Percentiles rank a stretch among this genome's conserved stretches.
These are phyloP conservation scores for Colletotrichum graminicola DNA, from an alignment of 2,329 filamentous ascomycete species.

Conservation along the genomic window DNA sequence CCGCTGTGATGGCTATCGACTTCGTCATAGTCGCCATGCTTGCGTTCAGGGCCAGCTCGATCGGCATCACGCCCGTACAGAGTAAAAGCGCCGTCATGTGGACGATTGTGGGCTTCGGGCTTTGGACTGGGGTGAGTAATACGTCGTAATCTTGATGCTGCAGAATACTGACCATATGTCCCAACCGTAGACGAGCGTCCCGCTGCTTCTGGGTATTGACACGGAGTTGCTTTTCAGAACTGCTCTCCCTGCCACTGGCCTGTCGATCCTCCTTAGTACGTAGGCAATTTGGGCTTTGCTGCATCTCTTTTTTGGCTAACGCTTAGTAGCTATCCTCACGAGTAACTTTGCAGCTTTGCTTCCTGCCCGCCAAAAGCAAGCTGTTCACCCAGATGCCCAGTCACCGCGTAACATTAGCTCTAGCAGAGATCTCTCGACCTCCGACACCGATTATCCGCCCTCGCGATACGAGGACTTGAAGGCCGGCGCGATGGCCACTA, in stretches of 20 bases:
- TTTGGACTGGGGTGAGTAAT: slow-evolving; percentile 66
- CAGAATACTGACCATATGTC: slow-evolving; percentile 36
- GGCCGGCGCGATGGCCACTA: slow-evolving; percentile 52
- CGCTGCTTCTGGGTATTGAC: slow-evolving; percentile 62
- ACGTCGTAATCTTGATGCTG: not conserved
- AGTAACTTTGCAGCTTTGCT: slow-evolving; percentile 54
- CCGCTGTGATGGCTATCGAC: slow-evolving; percentile 60
- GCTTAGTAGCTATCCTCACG: slow-evolving; percentile 50
- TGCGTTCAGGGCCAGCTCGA: slow-evolving; percentile 56
- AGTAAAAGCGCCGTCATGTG: slow-evolving; percentile 58
- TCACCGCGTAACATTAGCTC: slow-evolving; percentile 51
- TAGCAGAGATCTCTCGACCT: slow-evolving; percentile 56
- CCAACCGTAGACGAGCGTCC: slow-evolving; percentile 60
- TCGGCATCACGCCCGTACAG: slow-evolving; percentile 51
- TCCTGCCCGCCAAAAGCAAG: slow-evolving; percentile 47
- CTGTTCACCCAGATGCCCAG: slow-evolving; percentile 53
- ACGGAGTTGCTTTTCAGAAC: slow-evolving; percentile 60
- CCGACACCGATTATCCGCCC: slow-evolving; percentile 59
- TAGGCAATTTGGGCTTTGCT: slow-evolving; percentile 20
- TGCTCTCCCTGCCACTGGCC: slow-evolving; percentile 63
- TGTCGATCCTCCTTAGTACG: slow-evolving; percentile 63
- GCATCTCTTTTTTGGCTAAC: slow-evolving; percentile 15
- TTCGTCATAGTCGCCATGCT: slow-evolving; percentile 59
- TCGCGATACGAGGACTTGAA: slow-evolving; percentile 64
- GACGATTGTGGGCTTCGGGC: slow-evolving; percentile 58